Evolutionary conservation across 345 rosid species (phyloP), one percentile per base, ranked within the genome.

Genomic region (Angophora floribunda): DNA sequence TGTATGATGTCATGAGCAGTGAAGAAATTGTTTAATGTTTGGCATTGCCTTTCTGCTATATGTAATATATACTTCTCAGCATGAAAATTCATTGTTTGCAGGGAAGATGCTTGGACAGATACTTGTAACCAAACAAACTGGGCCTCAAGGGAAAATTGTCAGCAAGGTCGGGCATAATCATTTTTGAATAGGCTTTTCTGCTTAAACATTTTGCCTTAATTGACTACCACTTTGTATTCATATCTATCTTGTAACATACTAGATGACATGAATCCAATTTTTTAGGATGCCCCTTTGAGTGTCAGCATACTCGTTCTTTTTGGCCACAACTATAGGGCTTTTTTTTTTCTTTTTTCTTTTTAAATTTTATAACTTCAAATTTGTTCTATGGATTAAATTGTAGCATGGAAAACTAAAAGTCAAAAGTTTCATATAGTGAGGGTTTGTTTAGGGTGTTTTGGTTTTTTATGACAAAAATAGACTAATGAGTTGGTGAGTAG

Each of bases 101-200:
- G 99, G 96, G 55, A 97, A 97, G 93, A 98, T 98, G 99, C 97
- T 97, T 84, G 99, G 99, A 41, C 97, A 98, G 93, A 92, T 95
- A 82, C 99, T 98, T 80, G 99, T 98, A 86, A 98, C 99, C 86
- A 97, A 98, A 90, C 99, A 98, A 94, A 97, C 99, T 89, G 99
- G 99, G 86, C 93, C 98, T 26, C 97, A 96, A 91, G 99, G 99
- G 67, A 98, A 97, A 97, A 93, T 95, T 89, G 99, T 98, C 87
- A 96, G 99, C 99, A 96, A 98, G 99, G 99, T 97, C 51, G 86
- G 94, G 86, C 52, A 87, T 89, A 17, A 59, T 32, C 51, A 14
- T 55, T 79, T 47, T 36, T 44, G n/a, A 21, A 9, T 51, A 14
- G 41, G 22, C 51, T 26, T 85, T 65, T 19, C 26, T 75, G 12